These are phyloP conservation scores for Albugo laibachii DNA, from an alignment of 352 stramenopile genomes.

Conservation along the genomic window DNA sequence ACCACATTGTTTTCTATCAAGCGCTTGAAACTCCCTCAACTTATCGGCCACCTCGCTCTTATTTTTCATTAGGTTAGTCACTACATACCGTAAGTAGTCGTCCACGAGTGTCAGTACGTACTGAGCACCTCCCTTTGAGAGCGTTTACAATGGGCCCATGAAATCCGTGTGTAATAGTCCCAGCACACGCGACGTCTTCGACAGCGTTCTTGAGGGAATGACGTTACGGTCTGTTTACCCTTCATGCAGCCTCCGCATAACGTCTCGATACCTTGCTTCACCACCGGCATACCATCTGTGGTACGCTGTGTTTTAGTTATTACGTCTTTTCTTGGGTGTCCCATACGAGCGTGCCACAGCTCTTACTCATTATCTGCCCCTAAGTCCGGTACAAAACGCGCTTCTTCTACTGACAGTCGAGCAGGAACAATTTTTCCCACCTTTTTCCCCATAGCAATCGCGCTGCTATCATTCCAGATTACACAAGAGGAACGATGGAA, in stretches of 20 bases:
- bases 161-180: no score
- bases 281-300: conserved; percentile 2
- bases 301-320: background rate
- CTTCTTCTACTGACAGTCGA: conserved; percentile 6
- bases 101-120: no score
- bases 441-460: conserved; percentile 5
- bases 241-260: background rate
- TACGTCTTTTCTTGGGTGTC: conserved; percentile 5
- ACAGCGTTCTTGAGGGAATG: no score
- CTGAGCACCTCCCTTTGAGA: no score
- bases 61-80: no score
- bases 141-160: no score
- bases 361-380: conserved; percentile 5
- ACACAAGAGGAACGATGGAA: background rate
- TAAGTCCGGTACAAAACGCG: conserved; percentile 1
- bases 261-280: background rate
- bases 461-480: conserved; percentile 2
- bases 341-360: conserved; percentile 9
- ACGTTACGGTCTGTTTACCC: no score
- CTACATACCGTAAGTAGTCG: no score
- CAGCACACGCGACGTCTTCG: no score
- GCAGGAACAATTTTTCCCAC: conserved; percentile 5
- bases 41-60: no score
- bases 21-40: no score
- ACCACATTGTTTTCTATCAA: no score